phyloP scores from a whole-genome alignment of 2,329 filamentous ascomycete species.

The Fusarium sublunatum region DNA sequence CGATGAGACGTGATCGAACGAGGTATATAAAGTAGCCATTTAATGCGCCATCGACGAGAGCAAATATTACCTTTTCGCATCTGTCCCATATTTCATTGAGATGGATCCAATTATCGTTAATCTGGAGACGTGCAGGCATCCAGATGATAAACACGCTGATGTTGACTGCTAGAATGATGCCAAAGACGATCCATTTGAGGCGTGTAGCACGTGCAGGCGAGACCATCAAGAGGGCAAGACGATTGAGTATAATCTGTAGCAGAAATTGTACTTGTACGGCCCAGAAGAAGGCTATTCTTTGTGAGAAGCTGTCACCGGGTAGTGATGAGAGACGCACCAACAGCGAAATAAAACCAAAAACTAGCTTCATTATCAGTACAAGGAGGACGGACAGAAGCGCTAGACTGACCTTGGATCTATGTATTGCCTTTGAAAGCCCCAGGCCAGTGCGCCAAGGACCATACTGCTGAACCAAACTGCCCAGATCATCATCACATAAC shows the following conservation, averaged over 20 bases:
- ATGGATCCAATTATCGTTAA: slow-evolving; percentile 54
- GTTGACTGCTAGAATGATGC: slow-evolving; percentile 61
- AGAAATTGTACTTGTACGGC: slow-evolving; percentile 60
- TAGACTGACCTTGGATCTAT: slow-evolving; percentile 39
- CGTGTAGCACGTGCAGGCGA: slow-evolving; percentile 50
- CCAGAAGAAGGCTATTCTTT: slow-evolving; percentile 46
- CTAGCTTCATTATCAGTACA: slow-evolving; percentile 1
- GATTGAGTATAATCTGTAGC: slow-evolving; percentile 66
- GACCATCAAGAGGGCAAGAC: slow-evolving; percentile 59
- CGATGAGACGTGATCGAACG: slow-evolving; percentile 58
- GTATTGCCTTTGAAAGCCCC: slow-evolving; percentile 42
- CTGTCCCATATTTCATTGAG: slow-evolving; percentile 65
- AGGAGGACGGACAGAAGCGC: fast-evolving
- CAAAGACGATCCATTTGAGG: slow-evolving; percentile 59
- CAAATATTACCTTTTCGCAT: slow-evolving; percentile 62
- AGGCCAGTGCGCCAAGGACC: slow-evolving; percentile 35
- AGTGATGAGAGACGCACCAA: slow-evolving; percentile 21
- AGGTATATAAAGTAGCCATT: slow-evolving; percentile 63
- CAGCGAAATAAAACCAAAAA: slow-evolving; percentile 41
- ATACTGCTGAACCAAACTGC: slow-evolving; percentile 42
- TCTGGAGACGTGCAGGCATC: slow-evolving; percentile 62
- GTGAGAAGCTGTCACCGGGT: background rate
- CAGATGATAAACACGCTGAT: slow-evolving; percentile 65
- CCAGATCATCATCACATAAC: slow-evolving; percentile 42
- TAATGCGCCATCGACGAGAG: slow-evolving; percentile 59